phyloP scores from a whole-genome alignment of 2,329 filamentous ascomycete species.

The Dactylellina cionopaga region DNA sequence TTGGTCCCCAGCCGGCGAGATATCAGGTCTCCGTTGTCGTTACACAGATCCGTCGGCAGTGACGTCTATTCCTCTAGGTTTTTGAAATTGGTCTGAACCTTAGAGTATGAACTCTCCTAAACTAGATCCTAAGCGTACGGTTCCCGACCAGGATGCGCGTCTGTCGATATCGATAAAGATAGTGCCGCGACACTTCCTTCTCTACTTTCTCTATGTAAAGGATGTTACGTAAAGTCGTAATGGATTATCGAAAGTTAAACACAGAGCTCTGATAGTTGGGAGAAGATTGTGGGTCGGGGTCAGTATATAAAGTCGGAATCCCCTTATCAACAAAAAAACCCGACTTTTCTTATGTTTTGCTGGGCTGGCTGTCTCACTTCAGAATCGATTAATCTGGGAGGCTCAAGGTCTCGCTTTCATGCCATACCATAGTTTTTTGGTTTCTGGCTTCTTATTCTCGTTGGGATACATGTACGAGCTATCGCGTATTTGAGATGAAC shows the following conservation, averaged over 20 bases:
- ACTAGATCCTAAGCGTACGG: not conserved
- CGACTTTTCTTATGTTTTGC: not conserved
- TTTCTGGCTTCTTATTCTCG: not conserved
- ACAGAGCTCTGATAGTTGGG: slow-evolving; percentile 8
- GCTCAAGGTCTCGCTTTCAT: too few relatives aligned
- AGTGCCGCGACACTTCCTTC: not conserved
- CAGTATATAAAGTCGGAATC: slow-evolving; percentile 3
- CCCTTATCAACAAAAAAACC: not conserved
- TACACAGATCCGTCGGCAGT: not conserved
- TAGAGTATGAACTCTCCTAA: not conserved
- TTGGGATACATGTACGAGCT: not conserved
- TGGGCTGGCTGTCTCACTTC: not conserved
- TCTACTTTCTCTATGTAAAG: not conserved
- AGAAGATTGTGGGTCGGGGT: not conserved
- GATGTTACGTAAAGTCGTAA: slow-evolving; percentile 6
- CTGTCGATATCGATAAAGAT: slow-evolving; percentile 4
- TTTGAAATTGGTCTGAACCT: not conserved
- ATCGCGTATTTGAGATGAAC: not conserved
- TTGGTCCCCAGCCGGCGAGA: too few relatives aligned
- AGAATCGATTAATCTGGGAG: not conserved
- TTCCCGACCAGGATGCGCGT: not conserved
- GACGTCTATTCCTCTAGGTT: not conserved
- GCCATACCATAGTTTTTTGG: not conserved
- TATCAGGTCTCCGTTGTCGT: not conserved
- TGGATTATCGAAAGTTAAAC: not conserved